A percentile compares a stretch with the other conserved stretches of the same genome.
These are phyloP conservation scores for Debaryomycetaceae sp. DNA, from an alignment of 1,139 yeast species.

Conservation along the genomic window DNA sequence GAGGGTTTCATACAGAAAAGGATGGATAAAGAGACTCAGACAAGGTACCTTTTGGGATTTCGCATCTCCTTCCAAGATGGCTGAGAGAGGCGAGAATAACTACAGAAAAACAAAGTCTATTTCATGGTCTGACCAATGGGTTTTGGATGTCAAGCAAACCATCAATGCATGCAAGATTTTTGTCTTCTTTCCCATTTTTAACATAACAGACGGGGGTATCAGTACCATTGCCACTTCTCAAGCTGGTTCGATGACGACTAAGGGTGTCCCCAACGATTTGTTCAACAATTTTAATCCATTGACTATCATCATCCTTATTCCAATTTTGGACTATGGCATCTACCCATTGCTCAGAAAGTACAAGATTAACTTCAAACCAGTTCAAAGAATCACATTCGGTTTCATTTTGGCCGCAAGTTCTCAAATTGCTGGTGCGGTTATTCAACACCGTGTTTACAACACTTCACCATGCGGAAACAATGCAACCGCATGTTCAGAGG, in stretches of 20 bases:
- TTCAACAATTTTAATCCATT: constrained; percentile 67
- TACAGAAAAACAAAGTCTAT: constrained; percentile 28
- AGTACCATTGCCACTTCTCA: constrained; percentile 62
- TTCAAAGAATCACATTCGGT: constrained; percentile 34
- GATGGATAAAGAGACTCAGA: constrained; percentile 36
- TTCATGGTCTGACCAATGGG: constrained; percentile 55
- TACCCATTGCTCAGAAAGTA: constrained; percentile 58
- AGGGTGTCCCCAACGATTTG: constrained; percentile 71
- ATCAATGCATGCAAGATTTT: constrained; percentile 59
- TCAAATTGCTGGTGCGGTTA: constrained; percentile 39
- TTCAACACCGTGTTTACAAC: constrained; percentile 32
- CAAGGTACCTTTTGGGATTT: constrained; percentile 48
- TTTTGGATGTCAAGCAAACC: constrained; percentile 57
- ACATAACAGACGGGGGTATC: constrained; percentile 64
- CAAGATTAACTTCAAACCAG: constrained; percentile 36
- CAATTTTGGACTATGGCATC: constrained; percentile 53
- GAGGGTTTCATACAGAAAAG: constrained; percentile 34
- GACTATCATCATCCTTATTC: constrained; percentile 61
- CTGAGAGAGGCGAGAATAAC: constrained; percentile 35
- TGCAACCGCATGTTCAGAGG: constrained; percentile 46
- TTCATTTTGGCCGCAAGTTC: constrained; percentile 33
- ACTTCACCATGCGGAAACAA: constrained; percentile 39
- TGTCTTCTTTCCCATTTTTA: constrained; percentile 58
- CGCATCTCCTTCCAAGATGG: constrained; percentile 51
- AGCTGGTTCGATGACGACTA: constrained; percentile 62